phyloP scores from a whole-genome alignment of 805 yeast species.

The Candida morakotiae region DNA sequence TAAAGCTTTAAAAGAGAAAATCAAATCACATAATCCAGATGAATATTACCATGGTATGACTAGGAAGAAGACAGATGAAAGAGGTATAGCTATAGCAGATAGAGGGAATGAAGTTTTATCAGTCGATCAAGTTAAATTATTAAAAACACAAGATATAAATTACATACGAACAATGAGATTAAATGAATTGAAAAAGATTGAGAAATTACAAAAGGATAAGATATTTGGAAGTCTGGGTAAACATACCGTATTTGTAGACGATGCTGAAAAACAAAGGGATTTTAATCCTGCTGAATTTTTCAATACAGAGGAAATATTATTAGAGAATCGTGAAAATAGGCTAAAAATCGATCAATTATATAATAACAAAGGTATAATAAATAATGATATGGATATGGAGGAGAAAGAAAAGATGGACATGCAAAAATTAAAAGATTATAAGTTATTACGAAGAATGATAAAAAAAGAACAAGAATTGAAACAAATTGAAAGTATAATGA shows the following conservation, averaged over 20 bases:
- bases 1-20: constrained; percentile 70
- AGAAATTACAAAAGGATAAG: constrained; percentile 47
- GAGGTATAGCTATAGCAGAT: constrained; percentile 65
- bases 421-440: constrained; percentile 59
- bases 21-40: constrained; percentile 78
- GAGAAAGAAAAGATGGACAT: constrained; percentile 34
- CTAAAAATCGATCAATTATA: constrained; percentile 58
- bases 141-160: constrained; percentile 88
- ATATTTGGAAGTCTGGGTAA: constrained; percentile 58
- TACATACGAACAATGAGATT: constrained; percentile 76
- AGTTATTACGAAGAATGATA: constrained; percentile 57
- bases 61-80: constrained; percentile 56
- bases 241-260: constrained; percentile 84
- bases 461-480: constrained; percentile 67
- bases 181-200: constrained; percentile 63
- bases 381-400: constrained; percentile 28
- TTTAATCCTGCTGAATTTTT: constrained; percentile 67
- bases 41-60: constrained; percentile 96
- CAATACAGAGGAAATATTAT: constrained; percentile 62
- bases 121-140: constrained; percentile 72
- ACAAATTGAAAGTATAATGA: constrained; percentile 68
- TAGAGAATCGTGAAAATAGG: constrained; percentile 69
- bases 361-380: constrained; percentile 27
- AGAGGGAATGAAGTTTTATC: constrained; percentile 59
- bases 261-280: constrained; percentile 46